These are phyloP conservation scores for Nannochloropsis granulata DNA, from an alignment of 108 stramenopile genomes.

Conservation along the genomic window DNA sequence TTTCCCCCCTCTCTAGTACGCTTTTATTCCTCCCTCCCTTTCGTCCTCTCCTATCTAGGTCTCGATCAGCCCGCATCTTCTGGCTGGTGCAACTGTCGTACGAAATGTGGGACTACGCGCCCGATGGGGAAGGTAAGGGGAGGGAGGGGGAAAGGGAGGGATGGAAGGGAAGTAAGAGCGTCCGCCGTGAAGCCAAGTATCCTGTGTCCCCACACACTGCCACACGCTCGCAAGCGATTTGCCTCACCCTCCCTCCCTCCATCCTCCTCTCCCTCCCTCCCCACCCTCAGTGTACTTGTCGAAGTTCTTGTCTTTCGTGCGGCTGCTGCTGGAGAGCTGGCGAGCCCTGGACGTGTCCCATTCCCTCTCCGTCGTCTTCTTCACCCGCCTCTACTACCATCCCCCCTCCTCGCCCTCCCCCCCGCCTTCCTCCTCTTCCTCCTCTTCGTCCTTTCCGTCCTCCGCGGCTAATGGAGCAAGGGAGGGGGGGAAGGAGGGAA, in stretches of 20 bases:
- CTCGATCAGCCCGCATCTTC: constrained; percentile 72
- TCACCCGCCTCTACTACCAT: constrained; percentile 52
- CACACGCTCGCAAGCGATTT: no score
- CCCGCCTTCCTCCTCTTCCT: no score
- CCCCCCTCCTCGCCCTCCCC: not conserved
- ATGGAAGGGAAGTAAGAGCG: constrained; percentile 26
- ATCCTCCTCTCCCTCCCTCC: constrained; percentile 10
- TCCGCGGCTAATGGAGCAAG: no score
- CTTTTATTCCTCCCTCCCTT: not conserved
- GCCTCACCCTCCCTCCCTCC: no score
- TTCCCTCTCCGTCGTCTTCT: constrained; percentile 82
- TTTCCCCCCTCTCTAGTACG: not conserved
- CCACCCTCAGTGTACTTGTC: constrained; percentile 34
- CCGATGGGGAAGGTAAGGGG: constrained; percentile 40
- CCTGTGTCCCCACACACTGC: no score
- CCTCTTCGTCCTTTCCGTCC: no score
- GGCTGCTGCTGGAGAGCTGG: constrained; percentile 27
- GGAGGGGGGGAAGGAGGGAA: no score
- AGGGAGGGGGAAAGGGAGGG: not conserved
- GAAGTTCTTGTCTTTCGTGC: constrained; percentile 29
- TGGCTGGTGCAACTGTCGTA: constrained; percentile 88
- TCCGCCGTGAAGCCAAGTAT: not conserved
- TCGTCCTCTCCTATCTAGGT: not conserved
- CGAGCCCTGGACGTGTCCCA: constrained; percentile 53
- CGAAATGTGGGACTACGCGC: constrained; percentile 95